Percentiles rank a stretch among this genome's conserved stretches.
phyloP scores from a whole-genome alignment of 148 eudicot genomes.

The Diospyros lotus region DNA sequence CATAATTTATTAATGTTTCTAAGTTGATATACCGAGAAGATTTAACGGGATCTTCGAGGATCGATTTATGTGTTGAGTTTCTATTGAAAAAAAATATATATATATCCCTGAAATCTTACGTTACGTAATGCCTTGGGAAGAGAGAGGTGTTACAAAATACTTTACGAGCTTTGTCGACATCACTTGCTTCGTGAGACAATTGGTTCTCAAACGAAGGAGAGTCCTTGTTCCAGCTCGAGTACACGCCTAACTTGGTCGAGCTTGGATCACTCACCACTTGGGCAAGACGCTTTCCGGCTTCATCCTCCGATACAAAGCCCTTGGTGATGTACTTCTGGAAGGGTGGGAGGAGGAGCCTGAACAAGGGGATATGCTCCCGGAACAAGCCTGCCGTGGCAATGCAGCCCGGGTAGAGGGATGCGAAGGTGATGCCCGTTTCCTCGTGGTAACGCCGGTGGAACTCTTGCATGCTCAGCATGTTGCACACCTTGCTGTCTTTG shows the following conservation, averaged over 20 bases:
- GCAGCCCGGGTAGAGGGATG: conserved; percentile 96
- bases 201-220: conserved; percentile 65
- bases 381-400: conserved; percentile 90
- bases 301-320: conserved; percentile 91
- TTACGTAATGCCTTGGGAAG: no score
- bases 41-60: no score
- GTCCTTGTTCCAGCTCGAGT: conserved; percentile 79
- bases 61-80: no score
- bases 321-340: conserved; percentile 94
- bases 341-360: conserved; percentile 83
- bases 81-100: no score
- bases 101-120: no score
- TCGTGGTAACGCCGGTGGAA: conserved; percentile 82
- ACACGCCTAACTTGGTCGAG: conserved; percentile 70
- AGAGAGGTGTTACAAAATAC: no score
- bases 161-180: conserved; percentile 49
- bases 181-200: conserved; percentile 63
- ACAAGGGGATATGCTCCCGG: conserved; percentile 79
- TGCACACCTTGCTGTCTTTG: conserved; percentile 98
- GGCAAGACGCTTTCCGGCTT: conserved; percentile 83
- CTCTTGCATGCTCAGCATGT: conserved; percentile 98
- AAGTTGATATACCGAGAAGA: no score
- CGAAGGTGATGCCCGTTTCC: conserved; percentile 78
- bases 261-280: conserved; percentile 80
- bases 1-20: no score